Percentiles rank a stretch among this genome's conserved stretches.
Conservation (phyloP, 805 yeast species). For the Candida coquimbonensis region DNA sequence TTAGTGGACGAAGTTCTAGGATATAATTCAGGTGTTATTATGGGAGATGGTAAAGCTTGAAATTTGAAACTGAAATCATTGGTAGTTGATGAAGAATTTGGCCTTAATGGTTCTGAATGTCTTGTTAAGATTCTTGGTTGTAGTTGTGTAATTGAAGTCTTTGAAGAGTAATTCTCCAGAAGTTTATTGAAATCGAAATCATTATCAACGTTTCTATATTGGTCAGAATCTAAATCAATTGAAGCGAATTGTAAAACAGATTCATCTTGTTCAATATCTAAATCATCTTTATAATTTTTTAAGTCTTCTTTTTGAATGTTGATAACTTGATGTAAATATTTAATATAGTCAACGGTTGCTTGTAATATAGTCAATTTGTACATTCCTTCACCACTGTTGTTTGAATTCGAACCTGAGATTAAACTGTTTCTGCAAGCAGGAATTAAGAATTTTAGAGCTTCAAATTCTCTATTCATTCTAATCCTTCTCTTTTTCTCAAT, state of each 20-base stretch:
- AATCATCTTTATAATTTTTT: constrained; percentile 16
- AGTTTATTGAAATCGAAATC: constrained; percentile 42
- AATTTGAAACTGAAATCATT: constrained; percentile 4
- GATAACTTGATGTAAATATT: constrained; percentile 57
- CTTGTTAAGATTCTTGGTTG: background rate
- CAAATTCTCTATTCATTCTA: constrained; percentile 77
- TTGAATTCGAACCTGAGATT: background rate
- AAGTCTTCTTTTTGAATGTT: constrained; percentile 43
- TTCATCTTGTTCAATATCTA: constrained; percentile 5
- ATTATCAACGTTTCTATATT: constrained; percentile 50
- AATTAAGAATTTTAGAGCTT: constrained; percentile 65
- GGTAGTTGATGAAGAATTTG: background rate
- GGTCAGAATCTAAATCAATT: constrained; percentile 51
- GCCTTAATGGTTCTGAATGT: constrained; percentile 4
- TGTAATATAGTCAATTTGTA: constrained; percentile 76
- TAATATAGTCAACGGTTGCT: constrained; percentile 76
- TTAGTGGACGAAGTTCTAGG: constrained; percentile 3
- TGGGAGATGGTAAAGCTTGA: constrained; percentile 20
- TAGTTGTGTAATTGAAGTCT: background rate
- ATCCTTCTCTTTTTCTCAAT: constrained; percentile 75
- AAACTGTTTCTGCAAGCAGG: constrained; percentile 62
- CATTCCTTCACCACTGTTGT: constrained; percentile 46
- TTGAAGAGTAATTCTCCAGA: constrained; percentile 11
- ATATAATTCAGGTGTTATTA: constrained; percentile 21
- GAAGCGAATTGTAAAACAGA: constrained; percentile 43